phyloP scores from a whole-genome alignment of 1,139 yeast species.

The Kurtzmaniella quercitrusa region DNA sequence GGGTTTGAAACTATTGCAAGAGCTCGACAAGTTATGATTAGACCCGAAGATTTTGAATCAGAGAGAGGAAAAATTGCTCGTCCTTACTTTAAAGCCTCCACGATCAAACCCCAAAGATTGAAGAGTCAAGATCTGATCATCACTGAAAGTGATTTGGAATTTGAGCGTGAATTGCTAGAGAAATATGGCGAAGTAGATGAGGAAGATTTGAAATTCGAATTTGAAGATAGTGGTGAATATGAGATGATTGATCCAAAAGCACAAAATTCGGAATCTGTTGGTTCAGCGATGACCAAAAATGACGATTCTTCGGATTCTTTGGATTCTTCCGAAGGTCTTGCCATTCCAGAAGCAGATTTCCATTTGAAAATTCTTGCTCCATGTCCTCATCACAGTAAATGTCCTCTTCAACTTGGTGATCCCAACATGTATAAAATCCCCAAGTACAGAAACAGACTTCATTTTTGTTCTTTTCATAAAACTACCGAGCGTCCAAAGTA shows the following conservation, averaged over 20 bases:
- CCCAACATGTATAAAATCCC: conserved; percentile 63
- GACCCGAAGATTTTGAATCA: conserved; percentile 65
- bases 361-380: conserved; percentile 76
- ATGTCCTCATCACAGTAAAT: conserved; percentile 81
- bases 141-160: conserved; percentile 29
- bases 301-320: no score
- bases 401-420: conserved; percentile 81
- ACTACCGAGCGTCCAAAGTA: conserved; percentile 73
- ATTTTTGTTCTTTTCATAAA: conserved; percentile 76
- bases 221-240: conserved; percentile 38
- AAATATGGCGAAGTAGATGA: conserved; percentile 39
- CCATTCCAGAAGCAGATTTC: conserved; percentile 32
- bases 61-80: conserved; percentile 68
- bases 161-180: conserved; percentile 27
- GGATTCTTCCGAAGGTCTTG: no score
- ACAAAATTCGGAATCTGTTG: conserved; percentile 6
- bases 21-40: conserved; percentile 81
- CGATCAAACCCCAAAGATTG: conserved; percentile 36
- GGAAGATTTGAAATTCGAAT: conserved; percentile 47
- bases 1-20: conserved; percentile 89
- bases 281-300: no score
- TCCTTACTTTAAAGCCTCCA: conserved; percentile 58
- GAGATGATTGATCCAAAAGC: conserved; percentile 29
- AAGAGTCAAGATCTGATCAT: conserved; percentile 34
- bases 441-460: conserved; percentile 56